A percentile compares a stretch with the other conserved stretches of the same genome.
Conservation (phyloP, 257 asterid species). For the Fraxinus americana region DNA sequence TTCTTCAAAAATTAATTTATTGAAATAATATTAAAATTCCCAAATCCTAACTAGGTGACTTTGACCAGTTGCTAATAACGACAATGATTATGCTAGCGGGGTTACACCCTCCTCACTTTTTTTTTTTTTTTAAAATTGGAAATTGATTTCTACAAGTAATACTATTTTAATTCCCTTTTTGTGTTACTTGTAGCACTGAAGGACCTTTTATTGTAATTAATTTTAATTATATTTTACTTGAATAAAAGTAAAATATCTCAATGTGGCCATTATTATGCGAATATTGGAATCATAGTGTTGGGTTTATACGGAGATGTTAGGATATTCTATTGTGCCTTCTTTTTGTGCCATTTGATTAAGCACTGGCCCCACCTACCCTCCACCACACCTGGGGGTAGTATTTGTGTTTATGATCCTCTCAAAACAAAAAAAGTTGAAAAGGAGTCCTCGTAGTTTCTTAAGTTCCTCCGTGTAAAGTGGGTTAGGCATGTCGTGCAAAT, state of each 20-base stretch:
- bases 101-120: too few species aligned
- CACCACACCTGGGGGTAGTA: neutral
- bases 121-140: too few species aligned
- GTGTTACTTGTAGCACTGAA: conserved; percentile 12
- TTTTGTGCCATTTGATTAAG: neutral
- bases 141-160: conserved; percentile 7
- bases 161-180: neutral
- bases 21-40: too few species aligned
- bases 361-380: neutral
- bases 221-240: neutral
- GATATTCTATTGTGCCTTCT: conserved; percentile 36
- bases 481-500: too few species aligned
- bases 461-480: too few species aligned
- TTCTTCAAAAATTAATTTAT: too few species aligned
- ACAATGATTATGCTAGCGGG: too few species aligned
- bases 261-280: conserved; percentile 19
- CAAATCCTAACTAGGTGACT: too few species aligned
- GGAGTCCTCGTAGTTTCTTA: neutral
- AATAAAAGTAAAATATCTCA: conserved; percentile 25
- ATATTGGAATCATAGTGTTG: conserved; percentile 17
- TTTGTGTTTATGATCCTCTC: neutral
- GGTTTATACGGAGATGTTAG: conserved; percentile 26
- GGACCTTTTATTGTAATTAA: too few species aligned
- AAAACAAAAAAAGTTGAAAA: neutral
- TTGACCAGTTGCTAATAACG: too few species aligned